Evolutionary conservation across 2,329 filamentous ascomycete genomes (phyloP).

Genomic region (Aspergillus hortae): DNA sequence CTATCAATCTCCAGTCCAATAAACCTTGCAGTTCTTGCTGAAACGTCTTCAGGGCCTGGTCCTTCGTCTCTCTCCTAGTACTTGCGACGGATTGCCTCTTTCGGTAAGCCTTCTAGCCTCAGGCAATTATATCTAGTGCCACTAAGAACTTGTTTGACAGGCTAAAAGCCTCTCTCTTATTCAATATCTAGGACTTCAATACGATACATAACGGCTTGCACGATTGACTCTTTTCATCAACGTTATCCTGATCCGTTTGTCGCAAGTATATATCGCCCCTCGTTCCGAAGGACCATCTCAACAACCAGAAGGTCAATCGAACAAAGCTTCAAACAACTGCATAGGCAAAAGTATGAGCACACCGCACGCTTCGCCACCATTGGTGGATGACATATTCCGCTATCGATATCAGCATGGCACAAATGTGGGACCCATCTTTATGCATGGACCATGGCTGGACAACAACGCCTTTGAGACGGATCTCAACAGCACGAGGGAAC

Average conservation of each 20-base stretch:
- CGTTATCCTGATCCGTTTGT: too few relatives aligned
- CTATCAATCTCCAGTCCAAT: not conserved
- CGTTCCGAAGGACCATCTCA: too few relatives aligned
- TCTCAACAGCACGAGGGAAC: slow-evolving; percentile 45
- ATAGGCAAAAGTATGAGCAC: not conserved
- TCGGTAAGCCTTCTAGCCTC: not conserved
- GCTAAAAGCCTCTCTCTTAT: too few relatives aligned
- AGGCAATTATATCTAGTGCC: not conserved
- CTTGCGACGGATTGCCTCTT: not conserved
- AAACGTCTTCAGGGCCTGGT: too few relatives aligned
- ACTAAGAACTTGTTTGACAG: too few relatives aligned
- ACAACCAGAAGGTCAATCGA: not conserved
- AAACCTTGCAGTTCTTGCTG: too few relatives aligned
- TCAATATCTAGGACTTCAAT: too few relatives aligned
- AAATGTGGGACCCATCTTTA: slow-evolving; percentile 58
- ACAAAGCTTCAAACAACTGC: not conserved
- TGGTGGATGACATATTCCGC: slow-evolving; percentile 33
- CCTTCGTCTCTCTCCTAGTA: not conserved
- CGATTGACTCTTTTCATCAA: too few relatives aligned
- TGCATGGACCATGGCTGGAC: slow-evolving; percentile 58
- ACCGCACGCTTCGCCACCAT: slow-evolving; percentile 10
- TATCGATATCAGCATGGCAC: slow-evolving; percentile 60
- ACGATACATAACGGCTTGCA: too few relatives aligned
- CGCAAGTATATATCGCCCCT: too few relatives aligned
- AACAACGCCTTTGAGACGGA: slow-evolving; percentile 48